Evolutionary conservation across 495 filamentous ascomycete genomes (phyloP), one percentile per base, ranked within the genome.

Genomic region (Tuber umbilicatum): DNA sequence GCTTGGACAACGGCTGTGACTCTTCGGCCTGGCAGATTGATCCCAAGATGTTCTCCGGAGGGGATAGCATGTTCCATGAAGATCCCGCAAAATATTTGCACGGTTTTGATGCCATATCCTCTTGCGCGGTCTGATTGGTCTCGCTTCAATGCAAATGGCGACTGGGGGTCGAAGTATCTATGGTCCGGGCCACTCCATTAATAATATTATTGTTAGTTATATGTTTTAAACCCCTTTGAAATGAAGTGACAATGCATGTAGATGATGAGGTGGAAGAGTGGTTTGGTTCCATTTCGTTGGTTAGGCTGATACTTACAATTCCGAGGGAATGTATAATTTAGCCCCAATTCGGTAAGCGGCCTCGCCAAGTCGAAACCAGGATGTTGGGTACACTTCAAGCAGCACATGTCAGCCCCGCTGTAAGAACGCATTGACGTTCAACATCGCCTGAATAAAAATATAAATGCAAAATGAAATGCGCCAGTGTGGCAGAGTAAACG

Each of bases 301-400:
- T 17, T 31, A 31, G 55, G n/a, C 27, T 64, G 55, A 38, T 35
- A 77, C 77, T 70, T 79, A 79, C 77, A 79, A 79, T 72, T 79
- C 77, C 2, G 77, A 79, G 40, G 77, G 77, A 42, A 79, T 79
- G 69, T 79, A 79, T 43, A 79, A 47, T 68, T 78, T 79, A 5
- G 77, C 77, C 64, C 75, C 72, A 42, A 69, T 78, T 64, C 77
- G 77, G 74, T 78, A 79, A 43, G 77, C 75, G 43, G 77, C 77
- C 40, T 79, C 75, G 72, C 77, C 77, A 79, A 79, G 77, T 69
- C 72, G 77, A 38, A 70, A 55, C 77, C 77, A 79, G 69, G 77
- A 79, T 69, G 45, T 67, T 72, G 77, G 77, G 60, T 78, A 79
- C 77, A 78, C 77, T 79, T 79, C 41, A 78, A 70, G 75, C 75